Base-by-base conservation (phyloP, 306 rosid genomes). In the Pterocarpus santalinus region DNA sequence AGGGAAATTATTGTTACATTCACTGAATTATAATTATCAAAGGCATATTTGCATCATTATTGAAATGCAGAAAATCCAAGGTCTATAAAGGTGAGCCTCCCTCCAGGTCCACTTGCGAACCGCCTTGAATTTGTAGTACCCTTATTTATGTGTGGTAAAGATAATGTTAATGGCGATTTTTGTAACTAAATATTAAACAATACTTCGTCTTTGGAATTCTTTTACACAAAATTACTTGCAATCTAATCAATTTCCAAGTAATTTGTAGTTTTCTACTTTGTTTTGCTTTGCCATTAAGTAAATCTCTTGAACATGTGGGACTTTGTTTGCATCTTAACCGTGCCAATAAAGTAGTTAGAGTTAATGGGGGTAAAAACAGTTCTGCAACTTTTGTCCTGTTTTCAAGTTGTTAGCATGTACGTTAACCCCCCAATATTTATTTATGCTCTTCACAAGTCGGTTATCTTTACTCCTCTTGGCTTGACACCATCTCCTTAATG, bases 1-100 rank as follows among this genome's bases (percentile, higher is more conserved):
- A 77, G 71, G 65, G 61, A 65, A 77, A 83, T n/a, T 55, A 60
- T 69, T 69, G 78, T 60, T 60, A 55, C 47, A 68, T 73, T 78
- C 83, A 78, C 65, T 85, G 73, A 69, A 68, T 79, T 75, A 70
- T 79, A 58, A 61, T 51, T 43, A 73, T 78, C 85, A 39, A 78
- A 79, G 79, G 57, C 83, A 67, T 69, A 64, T 55, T 72, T 89
- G 47, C 82, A 82, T 77, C 85, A 76, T 67, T 71, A 78, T 81
- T 57, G 69, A 58, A 73, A 79, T 82, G 44, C 47, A 56, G 60
- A 56, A 66, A 58, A 82, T 73, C 61, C 72, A 57, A 78, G 57
- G 72, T 65, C 80, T 83, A 73, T 83, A 78, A 78, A 65, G 76
- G 66, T n/a, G 4, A 7, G 67, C 49, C 79, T 39, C 73, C 51